phyloP scores from a whole-genome alignment of 1,284 basidiomycete species.

The Cryptococcus sp. region DNA sequence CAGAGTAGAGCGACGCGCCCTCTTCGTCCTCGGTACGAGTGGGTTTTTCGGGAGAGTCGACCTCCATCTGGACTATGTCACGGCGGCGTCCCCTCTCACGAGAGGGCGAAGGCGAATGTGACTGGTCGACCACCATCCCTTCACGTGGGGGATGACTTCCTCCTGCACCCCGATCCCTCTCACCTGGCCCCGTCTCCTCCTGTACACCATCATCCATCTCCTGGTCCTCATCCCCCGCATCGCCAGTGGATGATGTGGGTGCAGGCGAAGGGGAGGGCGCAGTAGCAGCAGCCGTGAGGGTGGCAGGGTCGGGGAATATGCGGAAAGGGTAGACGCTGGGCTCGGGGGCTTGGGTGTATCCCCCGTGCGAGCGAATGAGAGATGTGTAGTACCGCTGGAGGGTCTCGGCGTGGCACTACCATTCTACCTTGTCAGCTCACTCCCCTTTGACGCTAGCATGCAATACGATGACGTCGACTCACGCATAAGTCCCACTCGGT shows the following conservation, averaged over 20 bases:
- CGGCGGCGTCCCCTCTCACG: not conserved
- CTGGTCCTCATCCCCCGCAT: constrained; percentile 10
- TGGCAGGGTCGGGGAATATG: constrained; percentile 33
- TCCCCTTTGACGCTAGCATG: not conserved
- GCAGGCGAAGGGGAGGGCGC: not conserved
- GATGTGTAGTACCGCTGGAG: constrained; percentile 51
- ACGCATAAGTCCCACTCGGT: constrained; percentile 92
- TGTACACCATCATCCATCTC: constrained; percentile 6
- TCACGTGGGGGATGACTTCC: constrained; percentile 2
- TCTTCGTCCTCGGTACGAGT: not conserved
- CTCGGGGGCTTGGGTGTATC: constrained; percentile 39
- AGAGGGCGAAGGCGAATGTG: not conserved
- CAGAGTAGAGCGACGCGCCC: not conserved
- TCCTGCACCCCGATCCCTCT: not conserved
- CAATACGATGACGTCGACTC: constrained; percentile 50
- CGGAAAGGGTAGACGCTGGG: constrained; percentile 40
- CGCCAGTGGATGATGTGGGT: not conserved
- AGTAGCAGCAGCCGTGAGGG: constrained; percentile 6
- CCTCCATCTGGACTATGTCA: not conserved
- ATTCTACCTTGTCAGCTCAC: constrained; percentile 1
- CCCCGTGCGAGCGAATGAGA: constrained; percentile 48
- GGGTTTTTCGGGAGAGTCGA: not conserved
- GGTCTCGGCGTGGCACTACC: constrained; percentile 48
- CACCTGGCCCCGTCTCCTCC: constrained; percentile 2
- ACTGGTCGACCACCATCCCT: constrained; percentile 17